A percentile compares a stretch with the other conserved stretches of the same genome.
These are phyloP conservation scores for Colletotrichum plurivorum DNA, from an alignment of 2,329 filamentous ascomycete species.

Conservation along the genomic window DNA sequence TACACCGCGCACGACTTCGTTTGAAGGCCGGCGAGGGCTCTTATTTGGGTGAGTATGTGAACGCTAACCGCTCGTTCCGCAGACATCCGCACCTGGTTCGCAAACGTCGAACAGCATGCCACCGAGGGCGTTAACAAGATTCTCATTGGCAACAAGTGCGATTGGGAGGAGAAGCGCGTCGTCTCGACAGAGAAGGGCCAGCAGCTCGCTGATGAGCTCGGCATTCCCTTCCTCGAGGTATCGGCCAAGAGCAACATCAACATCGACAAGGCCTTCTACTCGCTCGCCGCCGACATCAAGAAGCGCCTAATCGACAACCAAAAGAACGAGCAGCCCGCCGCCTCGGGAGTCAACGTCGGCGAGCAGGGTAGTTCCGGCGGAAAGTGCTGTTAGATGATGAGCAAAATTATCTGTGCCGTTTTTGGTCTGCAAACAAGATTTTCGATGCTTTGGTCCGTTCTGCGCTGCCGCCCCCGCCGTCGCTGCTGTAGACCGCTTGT, in stretches of 20 bases:
- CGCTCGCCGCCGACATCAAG: constrained; percentile 96
- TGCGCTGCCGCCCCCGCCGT: constrained; percentile 26
- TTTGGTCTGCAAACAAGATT: constrained; percentile 19
- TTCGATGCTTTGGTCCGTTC: constrained; percentile 27
- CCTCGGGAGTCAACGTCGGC: constrained; percentile 77
- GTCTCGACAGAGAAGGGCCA: constrained; percentile 95
- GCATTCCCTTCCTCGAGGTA: constrained; percentile 98
- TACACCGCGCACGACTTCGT: constrained; percentile 4
- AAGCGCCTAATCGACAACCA: constrained; percentile 95
- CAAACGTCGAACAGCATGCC: constrained; percentile 97
- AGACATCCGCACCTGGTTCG: constrained; percentile 99
- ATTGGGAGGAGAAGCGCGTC: constrained; percentile 99
- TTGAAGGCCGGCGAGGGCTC: background rate
- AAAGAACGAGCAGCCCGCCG: constrained; percentile 76
- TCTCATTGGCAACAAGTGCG: constrained; percentile 99
- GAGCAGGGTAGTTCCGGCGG: constrained; percentile 71
- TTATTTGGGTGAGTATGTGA: constrained; percentile 15
- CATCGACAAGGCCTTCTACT: constrained; percentile 99
- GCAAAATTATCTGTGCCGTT: constrained; percentile 13
- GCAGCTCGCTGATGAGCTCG: constrained; percentile 92
- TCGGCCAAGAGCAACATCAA: constrained; percentile 99
- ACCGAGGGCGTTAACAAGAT: constrained; percentile 99
- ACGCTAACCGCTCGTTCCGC: constrained; percentile 44
- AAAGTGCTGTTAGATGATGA: constrained; percentile 80
- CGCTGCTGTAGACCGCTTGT: constrained; percentile 1